Base-by-base conservation (phyloP, 352 stramenopile genomes). In the Lagenidium sp. region DNA sequence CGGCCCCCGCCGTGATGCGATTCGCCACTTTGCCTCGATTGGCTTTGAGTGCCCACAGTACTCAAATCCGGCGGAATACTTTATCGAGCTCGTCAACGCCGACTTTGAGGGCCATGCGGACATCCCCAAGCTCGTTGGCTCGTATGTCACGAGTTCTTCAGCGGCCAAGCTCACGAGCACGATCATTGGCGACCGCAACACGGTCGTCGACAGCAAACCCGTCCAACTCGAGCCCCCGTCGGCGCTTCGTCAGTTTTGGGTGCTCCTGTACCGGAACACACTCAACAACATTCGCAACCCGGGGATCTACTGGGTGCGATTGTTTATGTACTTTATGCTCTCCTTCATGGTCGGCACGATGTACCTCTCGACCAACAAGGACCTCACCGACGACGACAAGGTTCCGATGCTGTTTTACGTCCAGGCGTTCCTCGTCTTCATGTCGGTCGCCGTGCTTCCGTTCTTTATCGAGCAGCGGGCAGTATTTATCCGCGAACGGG, bases 341-440 rank as follows among this genome's bases (percentile, higher is more conserved):
- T 77, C 58, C 19, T 63, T 84, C 39, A 82, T 85, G 68, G 60
- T 83, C 4, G 73, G 73, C 19, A 78, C 71, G 30, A 83, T 89
- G 63, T 85, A 81, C 59, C 31, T 85, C n/a, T 64, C 45, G 13
- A 74, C 61, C 2, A 76, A 79, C 53, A 47, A 65, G 7, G 42
- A 65, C 12, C 15, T 79, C 40, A 56, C 47, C 3, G 53, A 74
- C 6, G 49, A 72, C 6, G 68, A 80, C 32, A 37, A 67, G 19
- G 53, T 77, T 10, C 57, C 65, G 25, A 24, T 94, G 40, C 47
- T 95, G 6, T 96, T 93, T 50, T 95, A 86, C 67, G 65, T 89
- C 23, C 72, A 85, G 21, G 78, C 82, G 8, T 95, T 95, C 52
- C 66, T 94, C 29, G 73, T 90, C 32, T 94, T 92, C 57, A 95